Conservation (phyloP, 169 alveolate genomes). For the Besnoitia besnoiti region DNA sequence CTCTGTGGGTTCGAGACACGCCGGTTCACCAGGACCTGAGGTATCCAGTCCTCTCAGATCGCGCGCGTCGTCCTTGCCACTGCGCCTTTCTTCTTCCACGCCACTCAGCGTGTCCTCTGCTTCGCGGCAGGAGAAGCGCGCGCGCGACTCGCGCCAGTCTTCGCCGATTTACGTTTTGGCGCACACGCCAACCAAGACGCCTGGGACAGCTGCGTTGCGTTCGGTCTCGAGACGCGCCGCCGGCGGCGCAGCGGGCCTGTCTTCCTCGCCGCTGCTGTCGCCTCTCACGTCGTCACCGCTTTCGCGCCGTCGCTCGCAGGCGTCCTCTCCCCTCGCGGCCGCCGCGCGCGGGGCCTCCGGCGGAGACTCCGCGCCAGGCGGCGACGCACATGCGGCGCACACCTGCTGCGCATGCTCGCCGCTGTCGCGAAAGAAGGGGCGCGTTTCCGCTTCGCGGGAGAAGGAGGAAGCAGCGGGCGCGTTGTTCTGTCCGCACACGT, state of each 20-base stretch:
- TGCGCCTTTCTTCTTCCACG: no score
- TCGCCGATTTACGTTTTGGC: no score
- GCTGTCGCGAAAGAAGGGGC: background rate
- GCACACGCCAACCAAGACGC: no score
- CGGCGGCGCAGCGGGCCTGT: background rate
- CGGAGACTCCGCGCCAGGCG: background rate
- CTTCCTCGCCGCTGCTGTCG: background rate
- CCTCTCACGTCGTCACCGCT: background rate
- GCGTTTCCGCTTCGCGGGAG: background rate
- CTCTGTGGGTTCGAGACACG: no score
- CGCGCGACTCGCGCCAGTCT: no score
- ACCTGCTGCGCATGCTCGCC: background rate
- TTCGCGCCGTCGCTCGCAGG: background rate
- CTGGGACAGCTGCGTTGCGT: no score
- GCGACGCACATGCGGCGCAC: background rate
- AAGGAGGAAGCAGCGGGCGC: background rate
- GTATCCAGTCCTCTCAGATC: no score
- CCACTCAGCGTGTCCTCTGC: no score
- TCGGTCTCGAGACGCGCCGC: no score
- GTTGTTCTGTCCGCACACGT: background rate
- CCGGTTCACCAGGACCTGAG: no score
- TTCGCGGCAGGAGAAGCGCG: no score
- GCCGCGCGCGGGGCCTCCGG: background rate
- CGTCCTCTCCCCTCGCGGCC: background rate
- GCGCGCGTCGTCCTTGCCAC: no score